Base-by-base conservation (phyloP, 164 flowering plant genomes). In the Macadamia integrifolia region DNA sequence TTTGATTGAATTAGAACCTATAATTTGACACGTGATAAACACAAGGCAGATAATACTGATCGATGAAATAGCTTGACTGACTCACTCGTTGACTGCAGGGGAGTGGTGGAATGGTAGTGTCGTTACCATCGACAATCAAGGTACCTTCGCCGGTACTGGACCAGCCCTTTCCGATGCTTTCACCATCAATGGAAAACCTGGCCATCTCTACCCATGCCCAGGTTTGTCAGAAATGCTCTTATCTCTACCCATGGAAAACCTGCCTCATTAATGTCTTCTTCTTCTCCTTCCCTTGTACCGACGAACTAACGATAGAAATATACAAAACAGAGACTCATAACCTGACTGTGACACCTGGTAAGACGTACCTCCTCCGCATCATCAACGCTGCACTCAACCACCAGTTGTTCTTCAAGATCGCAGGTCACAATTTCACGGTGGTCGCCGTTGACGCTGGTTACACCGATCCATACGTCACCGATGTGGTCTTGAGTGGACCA, bases 321-420 rank as follows among this genome's bases (percentile, higher is more conserved):
- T 35, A 35, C 5, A 35, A 2, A 35, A 35, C 77, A 89, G 93
- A 71, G 3, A 86, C 75, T 6, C 78, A 71, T 67, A 75, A 60
- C 62, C 59, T 87, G 15, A 75, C 69, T 1, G 92, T 91, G 31
- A 66, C 17, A n/a, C 68, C 44, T 10, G 95, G 93, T 48, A 83
- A 81, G 66, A 89, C 88, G 1, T 87, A 89, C 69, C 81, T 87
- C 66, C 74, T 91, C 1, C 81, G 91, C 1, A 84, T 91, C n/a
- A 77, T 91, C 88, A 89, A 91, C 76, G 90, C 91, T 78, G 97
- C 91, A 75, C 85, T 91, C 84, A 86, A 89, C 74, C 84, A 76
- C 71, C 87, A 87, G 53, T 79, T 85, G 49, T 91, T 89, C 80
- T 91, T 84, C 88, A 84, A 81, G 73, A 71, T 91, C 8, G 90